Evolutionary conservation across 2,329 filamentous ascomycete species (phyloP).

Genomic region (Alternaria postmessia): DNA sequence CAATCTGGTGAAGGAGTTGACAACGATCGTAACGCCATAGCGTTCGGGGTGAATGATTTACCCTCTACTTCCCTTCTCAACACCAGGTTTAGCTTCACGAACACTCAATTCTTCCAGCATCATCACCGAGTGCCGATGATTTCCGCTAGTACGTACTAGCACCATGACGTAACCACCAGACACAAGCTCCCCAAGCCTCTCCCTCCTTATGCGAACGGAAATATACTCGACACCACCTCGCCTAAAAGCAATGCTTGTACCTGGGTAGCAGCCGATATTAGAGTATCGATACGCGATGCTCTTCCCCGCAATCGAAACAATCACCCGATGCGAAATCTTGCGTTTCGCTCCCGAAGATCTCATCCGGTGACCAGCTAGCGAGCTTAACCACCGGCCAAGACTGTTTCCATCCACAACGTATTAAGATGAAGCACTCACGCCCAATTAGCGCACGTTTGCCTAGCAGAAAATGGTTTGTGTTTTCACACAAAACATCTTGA

Average conservation of each 20-base stretch:
- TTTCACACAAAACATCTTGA: no score
- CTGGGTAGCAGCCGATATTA: neutral
- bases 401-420: neutral
- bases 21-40: neutral
- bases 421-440: neutral
- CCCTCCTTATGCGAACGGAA: neutral
- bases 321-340: neutral
- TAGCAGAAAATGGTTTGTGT: neutral
- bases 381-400: slow-evolving; percentile 9
- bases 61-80: no score
- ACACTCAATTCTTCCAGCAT: no score
- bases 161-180: no score
- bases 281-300: neutral
- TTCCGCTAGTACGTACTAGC: no score
- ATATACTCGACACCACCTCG: neutral
- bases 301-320: neutral
- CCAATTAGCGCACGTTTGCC: neutral
- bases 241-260: neutral
- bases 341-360: neutral
- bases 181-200: neutral
- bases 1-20: neutral
- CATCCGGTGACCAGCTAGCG: neutral
- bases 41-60: no score
- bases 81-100: no score
- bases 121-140: no score